Percentiles rank a stretch among this genome's conserved stretches.
Evolutionary conservation across 345 rosid genomes (phyloP).

Genomic region (Populus euphratica): DNA sequence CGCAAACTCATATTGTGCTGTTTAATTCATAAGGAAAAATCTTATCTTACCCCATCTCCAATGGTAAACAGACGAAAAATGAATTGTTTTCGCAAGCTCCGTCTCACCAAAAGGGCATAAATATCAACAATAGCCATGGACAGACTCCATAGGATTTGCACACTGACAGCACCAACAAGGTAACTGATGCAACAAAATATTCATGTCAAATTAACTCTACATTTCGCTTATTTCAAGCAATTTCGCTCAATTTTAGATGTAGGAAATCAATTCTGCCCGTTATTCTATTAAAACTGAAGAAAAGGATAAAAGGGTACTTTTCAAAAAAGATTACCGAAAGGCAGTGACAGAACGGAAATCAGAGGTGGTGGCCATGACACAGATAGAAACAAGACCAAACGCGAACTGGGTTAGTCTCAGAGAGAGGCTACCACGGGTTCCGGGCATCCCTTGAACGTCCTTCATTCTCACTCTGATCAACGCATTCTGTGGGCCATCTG

Average conservation of each 20-base stretch:
- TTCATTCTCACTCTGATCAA: slow-evolving; percentile 57
- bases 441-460: slow-evolving; percentile 73
- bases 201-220: neutral
- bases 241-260: neutral
- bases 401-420: slow-evolving; percentile 56
- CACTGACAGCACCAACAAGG: slow-evolving; percentile 70
- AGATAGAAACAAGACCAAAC: slow-evolving; percentile 52
- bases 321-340: slow-evolving; percentile 45
- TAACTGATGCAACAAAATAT: slow-evolving; percentile 39
- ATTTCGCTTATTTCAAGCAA: neutral
- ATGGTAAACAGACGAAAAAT: slow-evolving; percentile 49
- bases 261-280: neutral
- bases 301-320: neutral
- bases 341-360: slow-evolving; percentile 71
- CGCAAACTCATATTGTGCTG: too few relatives aligned
- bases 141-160: slow-evolving; percentile 70
- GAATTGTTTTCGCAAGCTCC: slow-evolving; percentile 52
- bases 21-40: neutral
- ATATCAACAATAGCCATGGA: slow-evolving; percentile 49
- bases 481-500: slow-evolving; percentile 37
- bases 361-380: slow-evolving; percentile 62
- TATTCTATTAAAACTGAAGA: neutral
- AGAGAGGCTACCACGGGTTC: slow-evolving; percentile 56
- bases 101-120: slow-evolving; percentile 62
- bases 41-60: slow-evolving; percentile 70